Evolutionary conservation across 805 yeast genomes (phyloP), one percentile per base, ranked within the genome.

Genomic region (Wickerhamiella australiensis): DNA sequence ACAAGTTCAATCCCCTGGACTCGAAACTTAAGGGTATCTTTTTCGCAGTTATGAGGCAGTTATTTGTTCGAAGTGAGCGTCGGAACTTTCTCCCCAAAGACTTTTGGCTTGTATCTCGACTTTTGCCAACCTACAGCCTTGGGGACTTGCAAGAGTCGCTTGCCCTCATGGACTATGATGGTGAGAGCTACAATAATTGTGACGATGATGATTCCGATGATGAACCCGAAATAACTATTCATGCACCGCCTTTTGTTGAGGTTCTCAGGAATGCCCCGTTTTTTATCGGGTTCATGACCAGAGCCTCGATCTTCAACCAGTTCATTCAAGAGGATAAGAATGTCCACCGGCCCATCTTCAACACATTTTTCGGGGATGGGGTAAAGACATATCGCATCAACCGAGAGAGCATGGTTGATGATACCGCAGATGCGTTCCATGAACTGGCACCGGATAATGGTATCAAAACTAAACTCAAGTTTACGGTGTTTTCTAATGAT

Each of bases 401-500:
- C 43, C 74, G 97, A 53, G 86, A 80, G 5, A 67, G 73, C 53
- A 55, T 85, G n/a, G 62, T 87, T 11, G 80, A 79, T 31, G 96
- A 86, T 66, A 88, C 95, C 0, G 84, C 70, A 60, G 67, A 71
- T 1, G 71, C 70, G 5, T 82, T 82, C 59, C 73, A 75, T 27
- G 64, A 68, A 2, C 57, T 72, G 8, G 85, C 87, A 0, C 58
- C 68, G 1, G 66, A 67, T 3, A 25, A 23, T 2, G 47, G 47
- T 11, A 75, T 88, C 61, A 86, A 83, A 57, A 60, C 72, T 7
- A 71, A 69, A 31, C 63, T 88, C 8, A 68, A 75, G 1, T 86
- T 92, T 1, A 72, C 73, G 13, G 87, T 92, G 60, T 68, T 69
- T 33, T 83, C 85, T 58, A 75, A 82, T 65, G 94, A 88, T 1